Conservation (phyloP, 2,329 filamentous ascomycete genomes). For the Sarocladiaceae sp. region DNA sequence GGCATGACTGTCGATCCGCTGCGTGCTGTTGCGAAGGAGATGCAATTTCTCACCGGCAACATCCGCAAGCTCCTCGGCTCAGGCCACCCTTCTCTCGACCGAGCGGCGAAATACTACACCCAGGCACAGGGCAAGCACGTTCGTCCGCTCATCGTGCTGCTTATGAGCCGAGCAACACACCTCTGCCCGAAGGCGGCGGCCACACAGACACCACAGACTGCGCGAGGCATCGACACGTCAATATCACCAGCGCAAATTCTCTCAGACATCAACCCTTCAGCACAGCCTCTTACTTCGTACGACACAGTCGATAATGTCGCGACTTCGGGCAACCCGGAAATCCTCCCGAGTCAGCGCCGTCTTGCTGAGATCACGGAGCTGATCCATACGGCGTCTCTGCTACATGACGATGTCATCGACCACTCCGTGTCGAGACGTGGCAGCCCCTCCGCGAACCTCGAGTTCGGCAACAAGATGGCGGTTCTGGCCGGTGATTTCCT, state of each 20-base stretch:
- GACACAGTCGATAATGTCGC: conserved; percentile 23
- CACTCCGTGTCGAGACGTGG: conserved; percentile 82
- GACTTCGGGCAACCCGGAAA: conserved; percentile 50
- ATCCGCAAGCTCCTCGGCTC: conserved; percentile 91
- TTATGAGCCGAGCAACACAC: conserved; percentile 95
- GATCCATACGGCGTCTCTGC: conserved; percentile 92
- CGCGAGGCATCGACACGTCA: conserved; percentile 45
- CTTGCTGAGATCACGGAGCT: conserved; percentile 96
- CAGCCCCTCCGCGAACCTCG: conserved; percentile 82
- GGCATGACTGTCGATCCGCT: conserved; percentile 81
- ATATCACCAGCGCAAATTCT: conserved; percentile 58
- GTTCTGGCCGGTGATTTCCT: conserved; percentile 97
- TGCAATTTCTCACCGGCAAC: conserved; percentile 93
- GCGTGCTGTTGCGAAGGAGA: conserved; percentile 87
- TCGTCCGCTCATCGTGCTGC: conserved; percentile 85
- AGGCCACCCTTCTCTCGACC: conserved; percentile 89
- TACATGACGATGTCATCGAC: conserved; percentile 98
- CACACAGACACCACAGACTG: conserved; percentile 33
- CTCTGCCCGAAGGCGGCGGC: conserved; percentile 58
- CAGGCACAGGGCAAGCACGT: conserved; percentile 96
- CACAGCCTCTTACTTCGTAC: conserved; percentile 36
- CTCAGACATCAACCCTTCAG: conserved; percentile 74
- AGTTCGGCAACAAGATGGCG: conserved; percentile 99
- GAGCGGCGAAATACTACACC: conserved; percentile 97
- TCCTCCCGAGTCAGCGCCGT: conserved; percentile 88